Conservation (phyloP, 371 early-diverging fungal genomes). For the Mycotypha africana region DNA sequence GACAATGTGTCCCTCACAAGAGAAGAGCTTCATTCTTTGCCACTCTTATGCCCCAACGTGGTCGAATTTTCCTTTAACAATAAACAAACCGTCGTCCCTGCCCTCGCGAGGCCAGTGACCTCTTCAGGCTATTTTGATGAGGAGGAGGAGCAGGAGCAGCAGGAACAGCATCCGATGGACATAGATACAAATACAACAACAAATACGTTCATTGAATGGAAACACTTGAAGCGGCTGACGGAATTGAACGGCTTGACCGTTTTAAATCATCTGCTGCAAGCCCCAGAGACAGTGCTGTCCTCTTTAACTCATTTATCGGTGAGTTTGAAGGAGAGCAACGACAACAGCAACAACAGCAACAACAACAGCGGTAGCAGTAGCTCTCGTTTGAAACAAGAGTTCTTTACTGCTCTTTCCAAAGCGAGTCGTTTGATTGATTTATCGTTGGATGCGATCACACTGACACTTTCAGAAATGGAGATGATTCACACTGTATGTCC, state of each 20-base stretch:
- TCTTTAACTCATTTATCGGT: slow-evolving; percentile 2
- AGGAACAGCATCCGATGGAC: background rate
- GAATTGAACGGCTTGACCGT: slow-evolving; percentile 6
- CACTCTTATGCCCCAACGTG: slow-evolving; percentile 5
- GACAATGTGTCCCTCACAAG: slow-evolving; percentile 6
- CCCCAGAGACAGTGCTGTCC: background rate
- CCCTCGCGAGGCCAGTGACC: background rate
- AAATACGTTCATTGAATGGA: slow-evolving; percentile 2
- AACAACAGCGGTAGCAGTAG: too few relatives aligned
- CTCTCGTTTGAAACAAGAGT: slow-evolving; percentile 1
- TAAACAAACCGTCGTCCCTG: background rate
- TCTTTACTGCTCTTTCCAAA: slow-evolving; percentile 1
- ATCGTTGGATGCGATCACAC: slow-evolving; percentile 2
- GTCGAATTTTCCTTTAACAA: slow-evolving; percentile 4
- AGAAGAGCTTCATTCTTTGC: slow-evolving; percentile 3
- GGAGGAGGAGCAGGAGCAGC: too few relatives aligned
- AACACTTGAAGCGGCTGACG: slow-evolving; percentile 5
- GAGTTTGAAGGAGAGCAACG: background rate
- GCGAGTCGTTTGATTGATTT: slow-evolving; percentile 1
- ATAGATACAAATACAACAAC: background rate
- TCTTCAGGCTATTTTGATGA: background rate
- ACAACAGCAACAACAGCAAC: too few relatives aligned
- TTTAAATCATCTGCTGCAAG: background rate
- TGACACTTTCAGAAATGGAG: slow-evolving; percentile 10
- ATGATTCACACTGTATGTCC: slow-evolving; percentile 9